Percentiles rank a stretch among this genome's conserved stretches.
Conservation (phyloP, 495 filamentous ascomycete genomes). For the Tetracladium marchalianum region DNA sequence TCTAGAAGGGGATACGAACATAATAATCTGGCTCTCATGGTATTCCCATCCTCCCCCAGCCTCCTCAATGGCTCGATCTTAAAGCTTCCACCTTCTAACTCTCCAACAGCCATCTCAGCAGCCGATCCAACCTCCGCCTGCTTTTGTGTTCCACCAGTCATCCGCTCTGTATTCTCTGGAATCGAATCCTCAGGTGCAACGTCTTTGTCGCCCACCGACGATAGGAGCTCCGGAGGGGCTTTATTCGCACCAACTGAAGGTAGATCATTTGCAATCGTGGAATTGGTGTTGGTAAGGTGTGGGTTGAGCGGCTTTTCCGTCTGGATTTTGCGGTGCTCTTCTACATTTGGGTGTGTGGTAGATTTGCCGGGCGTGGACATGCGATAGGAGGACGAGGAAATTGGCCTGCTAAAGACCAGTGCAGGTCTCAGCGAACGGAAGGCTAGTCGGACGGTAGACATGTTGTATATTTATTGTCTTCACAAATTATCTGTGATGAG, state of each 20-base stretch:
- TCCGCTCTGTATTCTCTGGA: conserved; percentile 36
- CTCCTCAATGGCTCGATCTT: conserved; percentile 81
- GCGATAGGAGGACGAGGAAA: conserved; percentile 10
- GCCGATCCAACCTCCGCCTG: conserved; percentile 1
- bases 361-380: conserved; percentile 14
- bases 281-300: conserved; percentile 52
- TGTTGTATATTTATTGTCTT: conserved; percentile 13
- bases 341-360: conserved; percentile 27
- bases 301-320: conserved; percentile 48
- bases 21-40: conserved; percentile 80
- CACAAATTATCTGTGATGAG: neutral
- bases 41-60: conserved; percentile 67
- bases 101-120: conserved; percentile 73
- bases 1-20: conserved; percentile 49
- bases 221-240: conserved; percentile 51
- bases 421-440: conserved; percentile 25
- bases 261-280: conserved; percentile 53
- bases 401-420: conserved; percentile 14
- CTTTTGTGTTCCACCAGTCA: conserved; percentile 15
- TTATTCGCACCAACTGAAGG: conserved; percentile 46
- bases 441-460: conserved; percentile 30
- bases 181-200: conserved; percentile 43
- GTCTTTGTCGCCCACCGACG: conserved; percentile 45
- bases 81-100: conserved; percentile 82
- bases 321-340: conserved; percentile 42